Evolutionary conservation across 495 filamentous ascomycete species (phyloP), one percentile per base, ranked within the genome.

Genomic region (Podospora bellae-mahoneyi): DNA sequence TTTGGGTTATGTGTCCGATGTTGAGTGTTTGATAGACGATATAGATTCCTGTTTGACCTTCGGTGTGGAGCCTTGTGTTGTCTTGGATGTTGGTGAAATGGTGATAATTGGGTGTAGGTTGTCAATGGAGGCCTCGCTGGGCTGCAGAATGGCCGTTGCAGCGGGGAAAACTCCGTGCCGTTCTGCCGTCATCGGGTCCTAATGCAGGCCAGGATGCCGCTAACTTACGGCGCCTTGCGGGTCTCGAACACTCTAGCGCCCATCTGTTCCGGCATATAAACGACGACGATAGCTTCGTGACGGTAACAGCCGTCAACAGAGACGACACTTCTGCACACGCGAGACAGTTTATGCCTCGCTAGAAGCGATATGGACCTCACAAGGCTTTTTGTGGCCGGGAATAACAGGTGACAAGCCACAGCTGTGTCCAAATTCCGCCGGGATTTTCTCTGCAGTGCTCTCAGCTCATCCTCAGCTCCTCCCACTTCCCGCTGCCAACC

Each of bases 81-180:
- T 48, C 39, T 48, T 48, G 39, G 39, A 13, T 48, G 15, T 10
- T 48, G 9, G 39, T 16, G 39, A 48, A 48, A 48, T 48, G 9
- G 39, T 16, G 39, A 48, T 48, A 48, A 48, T 48, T 48, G 39
- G 39, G 39, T 48, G 39, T 13, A 13, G 39, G 39, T 48, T 48
- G 7, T 48, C 55, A n/a, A 26, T 20, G 55, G 55, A 58, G 55
- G 55, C 55, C 55, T 58, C 55, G 55, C 54, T 56, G 54, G 54
- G 54, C 54, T 56, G 54, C 54, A 20, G 19, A 4, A 7, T 56
- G 5, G 19, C 15, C 54, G 16, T 56, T 18, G 54, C 16, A 56
- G 16, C 16, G 54, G 54, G 23, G 23, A 7, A 58, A 58, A 58
- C 55, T 26, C 55, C 55, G n/a, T 58, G 55, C 55, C 55, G 55